Conservation (phyloP, 106 monocot species). For the Acorus calamus region DNA sequence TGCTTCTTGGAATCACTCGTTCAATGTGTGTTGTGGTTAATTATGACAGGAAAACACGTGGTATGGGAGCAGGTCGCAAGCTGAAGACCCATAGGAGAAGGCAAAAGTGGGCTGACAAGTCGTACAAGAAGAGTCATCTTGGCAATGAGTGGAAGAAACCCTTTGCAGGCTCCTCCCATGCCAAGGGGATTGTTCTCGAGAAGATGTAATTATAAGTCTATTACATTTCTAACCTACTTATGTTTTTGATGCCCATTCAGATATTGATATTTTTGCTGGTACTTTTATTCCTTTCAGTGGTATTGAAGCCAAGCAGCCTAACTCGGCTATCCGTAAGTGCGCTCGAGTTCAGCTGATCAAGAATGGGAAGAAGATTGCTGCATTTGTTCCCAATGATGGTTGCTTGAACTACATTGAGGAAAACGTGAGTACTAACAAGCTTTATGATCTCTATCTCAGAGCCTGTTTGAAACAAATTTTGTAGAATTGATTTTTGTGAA, state of each 20-base stretch:
- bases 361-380: constrained; percentile 60
- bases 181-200: constrained; percentile 56
- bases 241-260: no score
- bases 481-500: no score
- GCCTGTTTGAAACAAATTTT: no score
- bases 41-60: constrained; percentile 70
- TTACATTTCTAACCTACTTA: no score
- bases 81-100: constrained; percentile 74
- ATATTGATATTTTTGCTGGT: no score
- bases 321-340: constrained; percentile 60
- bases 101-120: constrained; percentile 67
- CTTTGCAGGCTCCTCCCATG: constrained; percentile 71
- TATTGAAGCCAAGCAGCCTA: constrained; percentile 57
- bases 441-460: no score
- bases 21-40: no score
- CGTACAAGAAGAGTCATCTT: constrained; percentile 77
- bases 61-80: constrained; percentile 94
- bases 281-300: constrained; percentile 14
- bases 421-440: no score
- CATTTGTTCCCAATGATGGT: constrained; percentile 59
- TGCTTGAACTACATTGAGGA: constrained; percentile 56
- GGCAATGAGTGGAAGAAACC: constrained; percentile 88
- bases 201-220: constrained; percentile 23
- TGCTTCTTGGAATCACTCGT: no score
- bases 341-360: constrained; percentile 54